A percentile compares a stretch with the other conserved stretches of the same genome.
These are phyloP conservation scores for Echinosophora koreensis DNA, from an alignment of 306 rosid genomes.

Conservation along the genomic window DNA sequence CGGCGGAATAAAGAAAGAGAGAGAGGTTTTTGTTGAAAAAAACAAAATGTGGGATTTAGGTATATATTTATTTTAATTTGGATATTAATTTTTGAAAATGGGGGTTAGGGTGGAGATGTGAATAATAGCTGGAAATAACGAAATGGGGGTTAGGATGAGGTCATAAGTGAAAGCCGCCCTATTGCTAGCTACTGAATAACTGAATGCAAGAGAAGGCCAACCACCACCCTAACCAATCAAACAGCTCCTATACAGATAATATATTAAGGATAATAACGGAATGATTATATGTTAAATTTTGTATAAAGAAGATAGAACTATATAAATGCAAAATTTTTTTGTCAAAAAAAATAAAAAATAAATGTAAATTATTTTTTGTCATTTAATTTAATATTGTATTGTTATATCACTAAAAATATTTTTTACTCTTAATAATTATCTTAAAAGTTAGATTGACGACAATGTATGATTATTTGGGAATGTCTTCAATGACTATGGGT, in stretches of 20 bases:
- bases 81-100: too few species aligned
- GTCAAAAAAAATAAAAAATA: too few species aligned
- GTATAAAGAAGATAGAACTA: too few species aligned
- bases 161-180: constrained; percentile 8
- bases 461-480: too few species aligned
- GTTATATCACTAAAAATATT: too few species aligned
- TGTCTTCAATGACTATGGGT: too few species aligned
- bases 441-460: too few species aligned
- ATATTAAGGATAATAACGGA: not conserved
- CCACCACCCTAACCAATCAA: not conserved
- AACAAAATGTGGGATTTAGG: not conserved
- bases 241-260: not conserved
- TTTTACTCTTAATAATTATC: too few species aligned
- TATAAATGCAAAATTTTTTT: too few species aligned
- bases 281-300: too few species aligned
- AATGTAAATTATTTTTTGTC: too few species aligned
- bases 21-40: not conserved
- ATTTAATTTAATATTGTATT: too few species aligned
- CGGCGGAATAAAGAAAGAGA: constrained; percentile 37
- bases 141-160: constrained; percentile 15
- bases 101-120: not conserved
- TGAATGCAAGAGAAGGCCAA: not conserved
- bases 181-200: not conserved
- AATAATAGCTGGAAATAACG: constrained; percentile 26
- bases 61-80: not conserved